A percentile compares a stretch with the other conserved stretches of the same genome.
Evolutionary conservation across 805 yeast genomes (phyloP).

Genomic region (Ogataea siamensis): DNA sequence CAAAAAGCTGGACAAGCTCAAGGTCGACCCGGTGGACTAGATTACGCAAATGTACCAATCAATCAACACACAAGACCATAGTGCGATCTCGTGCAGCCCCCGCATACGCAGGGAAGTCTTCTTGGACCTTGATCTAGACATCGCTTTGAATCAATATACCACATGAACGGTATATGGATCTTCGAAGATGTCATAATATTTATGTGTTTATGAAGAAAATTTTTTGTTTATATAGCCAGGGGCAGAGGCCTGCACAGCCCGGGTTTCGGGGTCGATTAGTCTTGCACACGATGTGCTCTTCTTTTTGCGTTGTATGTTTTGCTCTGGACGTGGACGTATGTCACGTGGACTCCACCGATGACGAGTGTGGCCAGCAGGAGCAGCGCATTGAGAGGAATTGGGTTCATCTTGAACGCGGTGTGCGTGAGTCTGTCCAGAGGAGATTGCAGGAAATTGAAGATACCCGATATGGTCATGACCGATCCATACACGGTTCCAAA

Average conservation of each 20-base stretch:
- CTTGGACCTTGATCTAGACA: conserved; percentile 37
- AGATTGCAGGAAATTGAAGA: conserved; percentile 48
- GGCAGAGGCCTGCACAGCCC: conserved; percentile 8
- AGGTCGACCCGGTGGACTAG: conserved; percentile 24
- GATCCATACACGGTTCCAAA: conserved; percentile 61
- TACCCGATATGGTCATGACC: conserved; percentile 51
- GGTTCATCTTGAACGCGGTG: conserved; percentile 52
- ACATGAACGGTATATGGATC: conserved; percentile 41
- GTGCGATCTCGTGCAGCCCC: neutral
- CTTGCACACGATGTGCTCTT: conserved; percentile 10
- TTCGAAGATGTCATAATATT: conserved; percentile 44
- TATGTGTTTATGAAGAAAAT: conserved; percentile 3
- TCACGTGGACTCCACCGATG: conserved; percentile 43
- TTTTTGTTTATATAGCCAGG: neutral
- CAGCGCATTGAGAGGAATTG: conserved; percentile 46
- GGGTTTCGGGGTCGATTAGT: neutral
- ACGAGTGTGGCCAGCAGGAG: conserved; percentile 40
- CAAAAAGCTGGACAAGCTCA: conserved; percentile 20
- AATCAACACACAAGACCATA: neutral
- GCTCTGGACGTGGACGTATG: conserved; percentile 38
- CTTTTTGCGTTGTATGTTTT: conserved; percentile 22
- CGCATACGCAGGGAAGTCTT: neutral
- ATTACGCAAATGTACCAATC: conserved; percentile 16
- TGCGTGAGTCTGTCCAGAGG: conserved; percentile 49
- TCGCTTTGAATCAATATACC: conserved; percentile 49